Base-by-base conservation (phyloP, 148 eudicot genomes). In the Polygonum maritimum region DNA sequence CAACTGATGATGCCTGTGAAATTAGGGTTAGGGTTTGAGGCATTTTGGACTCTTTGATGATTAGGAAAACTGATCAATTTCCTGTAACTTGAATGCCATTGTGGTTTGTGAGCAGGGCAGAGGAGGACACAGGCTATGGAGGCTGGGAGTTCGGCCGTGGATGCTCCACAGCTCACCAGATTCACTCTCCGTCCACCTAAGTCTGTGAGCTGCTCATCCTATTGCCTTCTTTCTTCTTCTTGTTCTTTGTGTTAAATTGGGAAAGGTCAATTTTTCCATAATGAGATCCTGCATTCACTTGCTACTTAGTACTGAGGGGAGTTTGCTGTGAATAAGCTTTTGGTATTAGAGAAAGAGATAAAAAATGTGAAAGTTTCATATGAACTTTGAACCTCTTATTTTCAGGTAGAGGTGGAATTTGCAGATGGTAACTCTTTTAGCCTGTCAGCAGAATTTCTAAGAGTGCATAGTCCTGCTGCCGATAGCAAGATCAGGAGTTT, bases 401-500 rank as follows among this genome's bases (percentile, higher is more conserved):
- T 62, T 79, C 85, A 94, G 98, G 94, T 86, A 36, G 97, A 90
- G 78, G 93, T 90, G 73, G 96, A 88, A 82, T 95, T 78, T 82
- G 83, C 88, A 33, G 80, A 89, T 78, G 90, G 94, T 19, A 73
- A 71, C 73, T 76, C 76, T 44, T 95, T 85, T 79, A 84, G 39
- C 63, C 77, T 95, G 62, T 79, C 96, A 26, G 94, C 98, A 47
- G 98, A 95, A 79, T 95, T 82, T 78, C 79, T 92, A 69, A 84
- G 98, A 86, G 87, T 88, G 48, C 80, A 89, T 75, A 95, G 97
- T 84, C 98, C 97, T 22, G 97, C 98, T 79, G 98, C 85, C 52
- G 96, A 95, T 74, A 89, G 97, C 86, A 95, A 95, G 80, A 83
- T 92, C 75, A 85, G 97, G 80, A 85, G 92, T 8, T 55, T 92